Conservation (phyloP, 345 rosid genomes). For the Psidium guajava region DNA sequence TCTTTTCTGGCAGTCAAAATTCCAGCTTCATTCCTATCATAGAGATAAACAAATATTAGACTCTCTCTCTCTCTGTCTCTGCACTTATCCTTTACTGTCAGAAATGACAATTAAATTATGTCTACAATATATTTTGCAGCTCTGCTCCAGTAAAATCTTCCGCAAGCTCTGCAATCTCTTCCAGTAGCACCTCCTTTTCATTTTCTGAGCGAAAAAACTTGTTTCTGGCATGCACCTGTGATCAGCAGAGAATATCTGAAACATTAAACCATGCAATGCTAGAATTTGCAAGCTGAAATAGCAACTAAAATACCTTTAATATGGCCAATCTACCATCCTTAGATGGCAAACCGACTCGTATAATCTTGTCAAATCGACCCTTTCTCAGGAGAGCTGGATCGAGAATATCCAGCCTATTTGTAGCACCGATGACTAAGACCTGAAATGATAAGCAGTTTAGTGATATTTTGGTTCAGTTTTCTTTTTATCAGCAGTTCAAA, state of each 20-base stretch:
- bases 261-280: background rate
- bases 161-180: slow-evolving; percentile 69
- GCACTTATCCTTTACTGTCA: background rate
- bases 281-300: background rate
- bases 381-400: slow-evolving; percentile 96
- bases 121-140: slow-evolving; percentile 87
- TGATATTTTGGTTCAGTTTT: background rate
- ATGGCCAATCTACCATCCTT: slow-evolving; percentile 90
- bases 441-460: slow-evolving; percentile 9
- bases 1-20: slow-evolving; percentile 96
- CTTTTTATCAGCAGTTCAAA: background rate
- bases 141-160: slow-evolving; percentile 97
- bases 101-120: background rate
- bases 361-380: slow-evolving; percentile 94
- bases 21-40: slow-evolving; percentile 89
- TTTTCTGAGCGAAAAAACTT: slow-evolving; percentile 73
- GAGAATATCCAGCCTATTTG: slow-evolving; percentile 90
- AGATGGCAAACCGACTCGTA: slow-evolving; percentile 92
- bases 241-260: background rate
- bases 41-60: slow-evolving; percentile 17
- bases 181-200: slow-evolving; percentile 61
- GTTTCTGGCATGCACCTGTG: slow-evolving; percentile 93
- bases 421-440: slow-evolving; percentile 95
- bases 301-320: slow-evolving; percentile 42
- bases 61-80: background rate